These are phyloP conservation scores for Isochrysis galbana DNA, from an alignment of 78 protist genomes.

Conservation along the genomic window DNA sequence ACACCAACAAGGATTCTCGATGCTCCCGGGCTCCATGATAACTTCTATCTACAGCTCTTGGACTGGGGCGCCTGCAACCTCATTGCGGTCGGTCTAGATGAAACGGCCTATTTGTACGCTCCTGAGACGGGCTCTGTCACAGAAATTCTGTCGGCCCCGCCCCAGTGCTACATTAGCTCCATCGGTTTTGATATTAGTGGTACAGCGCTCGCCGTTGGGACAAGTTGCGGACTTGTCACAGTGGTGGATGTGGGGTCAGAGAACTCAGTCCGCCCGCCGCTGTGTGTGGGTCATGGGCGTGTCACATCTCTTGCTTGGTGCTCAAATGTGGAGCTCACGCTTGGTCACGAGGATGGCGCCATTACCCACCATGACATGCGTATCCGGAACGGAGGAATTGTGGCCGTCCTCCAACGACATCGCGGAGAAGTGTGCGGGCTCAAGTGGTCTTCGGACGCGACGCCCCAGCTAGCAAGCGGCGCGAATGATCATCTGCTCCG, in stretches of 20 bases:
- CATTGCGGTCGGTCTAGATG: slow-evolving; percentile 96
- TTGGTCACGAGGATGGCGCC: not conserved
- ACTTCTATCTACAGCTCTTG: slow-evolving; percentile 55
- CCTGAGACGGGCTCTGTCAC: slow-evolving; percentile 81
- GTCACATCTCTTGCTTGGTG: slow-evolving; percentile 97
- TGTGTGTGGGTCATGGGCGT: slow-evolving; percentile 91
- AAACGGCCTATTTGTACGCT: slow-evolving; percentile 95
- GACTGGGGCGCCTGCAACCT: slow-evolving; percentile 70
- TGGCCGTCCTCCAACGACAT: not conserved
- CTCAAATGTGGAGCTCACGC: not conserved
- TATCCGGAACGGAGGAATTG: no score
- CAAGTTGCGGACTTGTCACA: slow-evolving; percentile 75
- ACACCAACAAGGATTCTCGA: slow-evolving; percentile 54
- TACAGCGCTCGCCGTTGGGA: slow-evolving; percentile 86
- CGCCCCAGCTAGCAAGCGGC: slow-evolving; percentile 92
- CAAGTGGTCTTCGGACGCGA: slow-evolving; percentile 29
- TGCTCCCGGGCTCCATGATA: slow-evolving; percentile 59
- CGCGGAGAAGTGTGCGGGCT: slow-evolving; percentile 37
- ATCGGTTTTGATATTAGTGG: not conserved
- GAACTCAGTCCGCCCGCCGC: slow-evolving; percentile 59
- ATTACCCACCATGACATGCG: slow-evolving; percentile 25
- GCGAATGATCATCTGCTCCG: slow-evolving; percentile 95
- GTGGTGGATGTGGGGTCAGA: slow-evolving; percentile 89
- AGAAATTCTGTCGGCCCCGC: slow-evolving; percentile 50
- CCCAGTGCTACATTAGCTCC: not conserved